These are phyloP conservation scores for Eutypella sp. DNA, from an alignment of 2,329 filamentous ascomycete species.

Conservation along the genomic window DNA sequence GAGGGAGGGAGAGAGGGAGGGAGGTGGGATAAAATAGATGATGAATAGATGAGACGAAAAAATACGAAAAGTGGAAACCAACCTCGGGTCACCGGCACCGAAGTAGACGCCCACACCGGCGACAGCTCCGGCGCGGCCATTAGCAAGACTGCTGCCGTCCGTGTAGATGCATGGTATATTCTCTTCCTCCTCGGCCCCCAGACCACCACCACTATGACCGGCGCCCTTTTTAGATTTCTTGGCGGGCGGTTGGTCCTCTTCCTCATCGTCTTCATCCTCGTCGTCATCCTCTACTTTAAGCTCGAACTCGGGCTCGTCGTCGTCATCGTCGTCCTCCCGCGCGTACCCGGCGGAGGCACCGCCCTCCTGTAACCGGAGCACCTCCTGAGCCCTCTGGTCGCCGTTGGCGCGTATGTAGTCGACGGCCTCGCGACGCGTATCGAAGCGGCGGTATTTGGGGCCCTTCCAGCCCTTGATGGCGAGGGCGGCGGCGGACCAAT, in stretches of 20 bases:
- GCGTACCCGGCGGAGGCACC: too few species aligned
- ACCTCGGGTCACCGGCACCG: constrained; percentile 51
- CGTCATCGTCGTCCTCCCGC: constrained; percentile 30
- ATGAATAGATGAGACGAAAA: neutral
- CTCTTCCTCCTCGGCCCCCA: constrained; percentile 15
- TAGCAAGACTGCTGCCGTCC: constrained; percentile 57
- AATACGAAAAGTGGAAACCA: constrained; percentile 13
- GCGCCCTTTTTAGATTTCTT: constrained; percentile 30
- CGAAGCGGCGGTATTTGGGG: constrained; percentile 65
- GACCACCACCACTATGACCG: too few species aligned
- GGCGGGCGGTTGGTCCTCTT: constrained; percentile 26
- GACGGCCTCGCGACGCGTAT: constrained; percentile 66
- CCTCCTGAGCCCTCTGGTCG: constrained; percentile 38
- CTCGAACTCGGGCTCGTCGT: constrained; percentile 9
- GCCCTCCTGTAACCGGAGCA: constrained; percentile 40
- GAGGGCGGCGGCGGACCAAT: constrained; percentile 65
- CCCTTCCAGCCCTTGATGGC: constrained; percentile 71
- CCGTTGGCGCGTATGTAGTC: constrained; percentile 60
- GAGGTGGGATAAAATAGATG: too few species aligned
- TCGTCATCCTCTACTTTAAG: constrained; percentile 19
- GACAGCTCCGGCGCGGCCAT: constrained; percentile 49
- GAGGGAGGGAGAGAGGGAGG: too few species aligned
- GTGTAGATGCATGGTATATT: constrained; percentile 50
- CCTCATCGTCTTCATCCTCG: constrained; percentile 38
- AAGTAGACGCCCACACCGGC: constrained; percentile 64